Evolutionary conservation across 1,284 basidiomycete species (phyloP).

Genomic region (Singerocomus inundabilis): DNA sequence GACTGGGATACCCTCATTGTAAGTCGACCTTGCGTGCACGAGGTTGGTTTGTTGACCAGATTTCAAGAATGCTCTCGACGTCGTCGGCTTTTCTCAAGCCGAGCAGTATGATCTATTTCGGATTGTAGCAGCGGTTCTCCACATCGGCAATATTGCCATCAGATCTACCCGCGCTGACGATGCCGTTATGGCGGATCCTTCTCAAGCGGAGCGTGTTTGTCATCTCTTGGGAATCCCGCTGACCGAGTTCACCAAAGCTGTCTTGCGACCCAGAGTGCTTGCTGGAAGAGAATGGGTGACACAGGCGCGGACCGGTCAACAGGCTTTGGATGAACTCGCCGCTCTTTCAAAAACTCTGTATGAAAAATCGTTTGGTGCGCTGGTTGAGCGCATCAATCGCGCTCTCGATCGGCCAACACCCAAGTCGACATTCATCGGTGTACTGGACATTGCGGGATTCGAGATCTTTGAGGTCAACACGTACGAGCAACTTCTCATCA

Average conservation of each 20-base stretch:
- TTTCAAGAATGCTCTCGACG: conserved; percentile 70
- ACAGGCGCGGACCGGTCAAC: conserved; percentile 87
- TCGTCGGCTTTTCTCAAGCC: conserved; percentile 80
- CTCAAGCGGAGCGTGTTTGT: conserved; percentile 88
- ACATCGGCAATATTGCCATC: conserved; percentile 92
- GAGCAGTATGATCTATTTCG: conserved; percentile 95
- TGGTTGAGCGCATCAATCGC: conserved; percentile 95
- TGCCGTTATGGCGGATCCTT: conserved; percentile 79
- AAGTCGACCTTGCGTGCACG: conserved; percentile 7
- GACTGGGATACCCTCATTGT: conserved; percentile 87
- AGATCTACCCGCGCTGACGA: conserved; percentile 84
- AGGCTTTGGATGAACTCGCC: conserved; percentile 91
- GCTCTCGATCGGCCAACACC: conserved; percentile 91
- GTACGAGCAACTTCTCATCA: conserved; percentile 98
- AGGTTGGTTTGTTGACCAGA: conserved; percentile 11
- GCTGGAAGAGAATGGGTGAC: conserved; percentile 98
- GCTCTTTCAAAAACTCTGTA: conserved; percentile 96
- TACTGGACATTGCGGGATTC: conserved; percentile 99
- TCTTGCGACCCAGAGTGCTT: conserved; percentile 85
- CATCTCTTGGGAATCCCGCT: conserved; percentile 93
- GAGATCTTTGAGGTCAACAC: conserved; percentile 92
- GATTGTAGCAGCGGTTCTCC: conserved; percentile 91
- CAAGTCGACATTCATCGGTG: conserved; percentile 96
- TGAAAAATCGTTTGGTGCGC: conserved; percentile 92
- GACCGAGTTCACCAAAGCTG: conserved; percentile 84